Evolutionary conservation across 371 early-diverging fungal genomes (phyloP), one percentile per base, ranked within the genome.

Genomic region (Rhizopus arrhizus): DNA sequence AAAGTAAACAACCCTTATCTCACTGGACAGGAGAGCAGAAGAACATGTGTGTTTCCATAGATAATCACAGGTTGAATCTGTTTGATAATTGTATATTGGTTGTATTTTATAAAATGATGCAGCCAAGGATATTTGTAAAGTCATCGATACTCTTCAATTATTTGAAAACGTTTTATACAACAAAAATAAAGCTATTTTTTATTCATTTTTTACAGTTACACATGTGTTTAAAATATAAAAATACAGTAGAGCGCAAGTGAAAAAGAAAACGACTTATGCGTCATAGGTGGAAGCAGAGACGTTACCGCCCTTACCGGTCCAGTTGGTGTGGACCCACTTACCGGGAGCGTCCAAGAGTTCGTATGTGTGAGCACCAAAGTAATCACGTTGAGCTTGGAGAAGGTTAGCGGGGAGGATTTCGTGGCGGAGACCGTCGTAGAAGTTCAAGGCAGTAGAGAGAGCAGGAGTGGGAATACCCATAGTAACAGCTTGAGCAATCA

Each of bases 361-460:
- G 81, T 93, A 96, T 53, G 95, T 96, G 88, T 99, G 99, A 28
- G 96, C 97, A 69, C 88, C 99, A 85, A 99, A 99, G 90, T 94
- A 98, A 78, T 99, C 99, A 79, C 99, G 90, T 85, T 96, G 93
- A 52, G 90, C 91, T 84, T 99, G 99, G 51, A 99, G 83, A 71
- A 99, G 80, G 90, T 95, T 98, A 64, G 99, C 99, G 40, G 97
- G 95, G 29, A 95, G 83, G 29, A 84, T 81, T 49, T 86, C 92
- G 63, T 88, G 84, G 70, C 97, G 89, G 83, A 97, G 94, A 53
- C 97, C 98, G 76, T 98, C 98, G 75, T 91, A 98, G 88, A 97
- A 98, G 75, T 89, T 83, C 65, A 99, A 81, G 47, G 97, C 98
- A 40, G 97, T 91, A 63, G 93, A 84, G 36, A 97, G 77, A 56